Base-by-base conservation (phyloP, 192 early-diverging fungal species). In the Cetraspora pellucida region DNA sequence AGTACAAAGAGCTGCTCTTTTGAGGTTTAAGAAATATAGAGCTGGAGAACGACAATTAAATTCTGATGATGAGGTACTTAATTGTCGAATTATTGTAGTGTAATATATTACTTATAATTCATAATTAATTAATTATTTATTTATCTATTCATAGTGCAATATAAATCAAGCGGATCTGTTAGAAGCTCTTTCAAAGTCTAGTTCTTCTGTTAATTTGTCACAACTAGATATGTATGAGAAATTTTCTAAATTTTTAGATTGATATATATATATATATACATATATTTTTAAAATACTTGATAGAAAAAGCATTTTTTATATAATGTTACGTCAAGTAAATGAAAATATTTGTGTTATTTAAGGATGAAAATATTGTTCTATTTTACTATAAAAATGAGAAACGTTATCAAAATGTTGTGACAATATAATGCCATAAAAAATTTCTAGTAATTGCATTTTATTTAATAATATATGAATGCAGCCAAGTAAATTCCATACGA, bases 1-100 rank as follows among this genome's bases (percentile, higher is more conserved):
- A 25, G 75, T 91, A 2, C 83, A 90, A 45, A 86, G 86, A 50
- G 85, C 90, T 11, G 86, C 86, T 31, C 79, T 89, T 17, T 77
- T 80, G n/a, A 85, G 87, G 9, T 60, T 91, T 19, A 85, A 85
- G 37, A 77, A 70, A 17, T 75, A 77, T 44, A 80, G 79, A 47
- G 79, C 76, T 78, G 52, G 64, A 13, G 27, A 25, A 14, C 27
- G 3, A 19, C 16, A 65, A 21, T 10, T 37, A 37, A 43, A 65
- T 37, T n/a, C 4, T 43, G 31, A 17, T 43, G 10, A 4, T 19
- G 63, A 65, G 61, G 61, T 30, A 54, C 4, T 4, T 54, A n/a
- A 54, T 54, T 14, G 4, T 54, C 19, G 13, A 0, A 4, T 4
- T n/a, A 0, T 64, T 64, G n/a, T n/a, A n/a, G n/a, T n/a, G n/a